Conservation (phyloP, 192 early-diverging fungal species). For the Entomortierella parvispora region DNA sequence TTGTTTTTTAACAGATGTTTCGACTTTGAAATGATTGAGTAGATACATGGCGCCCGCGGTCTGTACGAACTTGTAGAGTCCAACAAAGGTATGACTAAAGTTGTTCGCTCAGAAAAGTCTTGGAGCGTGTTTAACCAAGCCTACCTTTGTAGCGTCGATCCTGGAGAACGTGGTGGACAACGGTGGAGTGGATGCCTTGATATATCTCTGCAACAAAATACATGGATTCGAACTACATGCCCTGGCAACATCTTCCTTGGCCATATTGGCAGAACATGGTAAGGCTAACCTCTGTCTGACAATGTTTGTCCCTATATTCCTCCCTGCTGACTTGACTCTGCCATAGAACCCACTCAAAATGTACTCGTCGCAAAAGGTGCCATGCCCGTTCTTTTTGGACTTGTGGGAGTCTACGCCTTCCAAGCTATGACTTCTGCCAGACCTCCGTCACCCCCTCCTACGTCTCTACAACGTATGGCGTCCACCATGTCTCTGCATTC, state of each 20-base stretch:
- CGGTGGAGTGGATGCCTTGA: constrained; percentile 64
- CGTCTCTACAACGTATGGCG: constrained; percentile 16
- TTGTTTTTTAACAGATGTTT: neutral
- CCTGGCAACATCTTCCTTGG: constrained; percentile 56
- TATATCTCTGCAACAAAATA: constrained; percentile 57
- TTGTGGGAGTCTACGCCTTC: constrained; percentile 32
- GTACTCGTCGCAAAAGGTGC: constrained; percentile 62
- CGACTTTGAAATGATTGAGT: neutral
- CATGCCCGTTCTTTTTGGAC: constrained; percentile 54
- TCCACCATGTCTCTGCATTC: constrained; percentile 22
- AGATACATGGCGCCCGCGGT: constrained; percentile 57
- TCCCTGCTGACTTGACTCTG: neutral
- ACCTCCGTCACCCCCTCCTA: constrained; percentile 34
- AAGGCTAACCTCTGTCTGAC: neutral
- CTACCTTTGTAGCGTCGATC: constrained; percentile 51
- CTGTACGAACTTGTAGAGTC: constrained; percentile 61
- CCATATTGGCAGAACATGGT: constrained; percentile 63
- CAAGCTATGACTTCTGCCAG: constrained; percentile 14
- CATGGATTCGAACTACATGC: constrained; percentile 57
- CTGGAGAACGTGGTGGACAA: constrained; percentile 55
- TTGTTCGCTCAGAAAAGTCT: too few relatives aligned
- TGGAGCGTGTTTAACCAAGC: neutral
- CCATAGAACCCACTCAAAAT: constrained; percentile 58
- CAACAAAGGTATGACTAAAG: constrained; percentile 57
- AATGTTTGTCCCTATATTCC: neutral